Evolutionary conservation across 257 asterid genomes (phyloP).

Genomic region (Cordia subcordata): DNA sequence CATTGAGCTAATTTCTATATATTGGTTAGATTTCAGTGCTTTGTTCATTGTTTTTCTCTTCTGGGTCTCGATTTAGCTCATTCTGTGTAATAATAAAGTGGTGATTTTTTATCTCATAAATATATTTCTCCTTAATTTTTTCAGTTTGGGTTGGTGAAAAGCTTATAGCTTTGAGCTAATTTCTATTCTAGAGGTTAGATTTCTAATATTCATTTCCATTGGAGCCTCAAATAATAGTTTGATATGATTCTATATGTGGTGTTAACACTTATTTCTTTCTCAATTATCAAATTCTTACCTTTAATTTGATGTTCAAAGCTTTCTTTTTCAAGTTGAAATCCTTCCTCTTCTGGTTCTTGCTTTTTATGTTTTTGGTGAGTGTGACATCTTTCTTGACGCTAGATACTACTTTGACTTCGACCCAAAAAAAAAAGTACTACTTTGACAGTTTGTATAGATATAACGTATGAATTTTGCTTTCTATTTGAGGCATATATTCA

Average conservation of each 20-base stretch:
- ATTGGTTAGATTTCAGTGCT: background rate
- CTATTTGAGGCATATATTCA: background rate
- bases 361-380: background rate
- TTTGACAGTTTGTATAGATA: no score
- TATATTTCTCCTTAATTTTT: no score
- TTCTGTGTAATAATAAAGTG: background rate
- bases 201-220: no score
- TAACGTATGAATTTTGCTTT: background rate
- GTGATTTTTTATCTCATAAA: background rate
- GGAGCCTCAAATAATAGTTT: background rate
- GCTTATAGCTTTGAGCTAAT: background rate
- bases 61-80: background rate
- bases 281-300: no score
- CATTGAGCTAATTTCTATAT: background rate
- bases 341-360: background rate
- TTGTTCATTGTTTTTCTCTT: background rate
- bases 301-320: background rate
- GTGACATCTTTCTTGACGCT: background rate
- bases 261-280: no score
- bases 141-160: background rate
- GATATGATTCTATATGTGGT: no score
- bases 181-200: background rate
- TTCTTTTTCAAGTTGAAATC: no score
- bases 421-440: no score
- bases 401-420: no score